Evolutionary conservation across 2,329 filamentous ascomycete species (phyloP), one percentile per base, ranked within the genome.

Genomic region (Cytospora piceicola): DNA sequence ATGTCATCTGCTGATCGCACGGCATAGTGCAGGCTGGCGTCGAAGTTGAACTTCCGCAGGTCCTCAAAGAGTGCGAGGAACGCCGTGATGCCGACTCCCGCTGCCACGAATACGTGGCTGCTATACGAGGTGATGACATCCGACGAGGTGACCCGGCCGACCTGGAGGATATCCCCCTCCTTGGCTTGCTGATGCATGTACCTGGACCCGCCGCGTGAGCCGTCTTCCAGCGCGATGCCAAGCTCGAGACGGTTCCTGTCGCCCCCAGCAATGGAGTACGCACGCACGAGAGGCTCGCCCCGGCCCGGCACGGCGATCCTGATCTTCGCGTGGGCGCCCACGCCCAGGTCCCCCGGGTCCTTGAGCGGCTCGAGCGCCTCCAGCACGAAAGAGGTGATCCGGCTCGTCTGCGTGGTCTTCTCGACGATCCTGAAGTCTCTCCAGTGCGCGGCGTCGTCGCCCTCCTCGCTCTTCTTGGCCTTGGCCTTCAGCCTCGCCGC

Each of bases 41-140:
- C 80, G 72, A 76, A 83, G 70, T 86, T 79, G 66, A 83, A 82
- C 5, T 70, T 36, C 20, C 75, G 72, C 66, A 80, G 80, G 1
- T 34, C 61, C 58, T 82, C 75, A 3, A 85, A 71, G 29, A 86
- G 76, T 0, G 77, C 71, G 11, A 90, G 71, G 68, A 90, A 90
- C 0, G 88, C 88, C 1, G 88, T 90, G 67, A 90, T 83, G 0
- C 88, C 88, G 34, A 90, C 86, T 0, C 88, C 88, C 12, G 85
- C 88, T 0, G 82, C 86, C 34, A 91, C 83, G 70, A 90, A 85
- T 49, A 90, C 78, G 68, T 90, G 87, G 58, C 84, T 79, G 68
- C 84, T 85, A 9, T 84, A 84, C 0, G 80, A 75, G 2, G 66
- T 72, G 0, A 77, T 77, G 2, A 81, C 74, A 1, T 80, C 79